Conservation (phyloP, 495 filamentous ascomycete genomes). For the Antarctomyces pellizariae region DNA sequence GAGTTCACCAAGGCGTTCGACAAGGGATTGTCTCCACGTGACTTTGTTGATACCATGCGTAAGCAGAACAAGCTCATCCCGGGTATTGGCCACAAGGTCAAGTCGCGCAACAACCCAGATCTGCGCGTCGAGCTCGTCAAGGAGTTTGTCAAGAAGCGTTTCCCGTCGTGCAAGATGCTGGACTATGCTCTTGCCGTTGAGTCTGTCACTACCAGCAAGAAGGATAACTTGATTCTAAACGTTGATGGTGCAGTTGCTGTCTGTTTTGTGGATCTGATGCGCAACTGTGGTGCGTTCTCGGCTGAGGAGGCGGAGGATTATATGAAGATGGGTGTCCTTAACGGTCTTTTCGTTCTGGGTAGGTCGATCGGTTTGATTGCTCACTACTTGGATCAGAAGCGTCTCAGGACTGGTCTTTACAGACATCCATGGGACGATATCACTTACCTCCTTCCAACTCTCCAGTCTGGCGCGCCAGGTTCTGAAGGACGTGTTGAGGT, state of each 20-base stretch:
- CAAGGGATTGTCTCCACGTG: conserved; percentile 92
- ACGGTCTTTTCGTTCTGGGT: conserved; percentile 95
- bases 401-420: conserved; percentile 91
- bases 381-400: conserved; percentile 98
- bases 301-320: conserved; percentile 66
- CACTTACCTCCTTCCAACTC: conserved; percentile 77
- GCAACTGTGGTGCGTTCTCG: conserved; percentile 92
- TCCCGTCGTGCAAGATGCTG: conserved; percentile 88
- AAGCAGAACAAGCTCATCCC: conserved; percentile 99
- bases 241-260: conserved; percentile 95
- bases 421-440: conserved; percentile 98
- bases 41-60: conserved; percentile 96
- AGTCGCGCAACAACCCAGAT: conserved; percentile 99
- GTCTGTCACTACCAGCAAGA: conserved; percentile 96
- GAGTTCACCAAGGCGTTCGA: conserved; percentile 97
- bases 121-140: conserved; percentile 98
- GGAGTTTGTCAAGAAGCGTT: conserved; percentile 92
- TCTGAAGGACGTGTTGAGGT: conserved; percentile 84
- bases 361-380: conserved; percentile 95
- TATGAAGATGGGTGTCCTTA: conserved; percentile 85
- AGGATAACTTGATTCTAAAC: conserved; percentile 99
- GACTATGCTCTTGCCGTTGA: conserved; percentile 97
- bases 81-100: conserved; percentile 96
- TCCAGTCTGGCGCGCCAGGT: conserved; percentile 46
- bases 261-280: conserved; percentile 93